Evolutionary conservation across 2,329 filamentous ascomycete genomes (phyloP).

Genomic region (Aureobasidium sp.): DNA sequence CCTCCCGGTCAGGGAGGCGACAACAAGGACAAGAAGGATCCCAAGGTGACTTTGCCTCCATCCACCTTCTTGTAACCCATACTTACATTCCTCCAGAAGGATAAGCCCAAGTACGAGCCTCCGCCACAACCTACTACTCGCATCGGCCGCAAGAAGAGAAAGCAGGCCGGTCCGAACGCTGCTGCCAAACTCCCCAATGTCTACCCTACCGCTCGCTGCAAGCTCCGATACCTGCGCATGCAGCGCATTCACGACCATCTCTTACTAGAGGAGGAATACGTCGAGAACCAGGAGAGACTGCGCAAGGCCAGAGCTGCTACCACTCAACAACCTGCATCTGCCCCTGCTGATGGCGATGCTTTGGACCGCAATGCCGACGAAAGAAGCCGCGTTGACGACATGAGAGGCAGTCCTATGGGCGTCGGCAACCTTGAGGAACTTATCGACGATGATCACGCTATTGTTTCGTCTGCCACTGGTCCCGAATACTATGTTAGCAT

Average conservation of each 20-base stretch:
- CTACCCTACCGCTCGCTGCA: constrained; percentile 94
- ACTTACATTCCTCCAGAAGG: constrained; percentile 59
- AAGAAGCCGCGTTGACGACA: constrained; percentile 89
- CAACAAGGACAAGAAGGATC: constrained; percentile 83
- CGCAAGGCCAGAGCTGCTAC: constrained; percentile 77
- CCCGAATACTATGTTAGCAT: constrained; percentile 99
- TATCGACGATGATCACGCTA: constrained; percentile 98
- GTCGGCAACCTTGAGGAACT: constrained; percentile 96
- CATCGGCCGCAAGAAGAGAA: constrained; percentile 98
- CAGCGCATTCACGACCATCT: constrained; percentile 97
- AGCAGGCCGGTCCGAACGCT: constrained; percentile 83
- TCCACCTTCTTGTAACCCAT: background rate
- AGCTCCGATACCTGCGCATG: constrained; percentile 94
- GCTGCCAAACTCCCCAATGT: constrained; percentile 91
- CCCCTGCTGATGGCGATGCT: constrained; percentile 63
- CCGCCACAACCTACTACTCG: constrained; percentile 94
- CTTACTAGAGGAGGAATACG: constrained; percentile 94
- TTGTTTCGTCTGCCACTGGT: constrained; percentile 93
- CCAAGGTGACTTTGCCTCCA: constrained; percentile 32
- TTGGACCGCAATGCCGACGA: constrained; percentile 90
- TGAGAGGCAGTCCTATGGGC: constrained; percentile 97
- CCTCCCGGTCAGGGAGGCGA: constrained; percentile 56
- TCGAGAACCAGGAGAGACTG: constrained; percentile 95
- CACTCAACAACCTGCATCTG: constrained; percentile 53
- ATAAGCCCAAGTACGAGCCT: constrained; percentile 99